Conservation (phyloP, 768 basidiomycete genomes). For the Boletus bicolor region DNA sequence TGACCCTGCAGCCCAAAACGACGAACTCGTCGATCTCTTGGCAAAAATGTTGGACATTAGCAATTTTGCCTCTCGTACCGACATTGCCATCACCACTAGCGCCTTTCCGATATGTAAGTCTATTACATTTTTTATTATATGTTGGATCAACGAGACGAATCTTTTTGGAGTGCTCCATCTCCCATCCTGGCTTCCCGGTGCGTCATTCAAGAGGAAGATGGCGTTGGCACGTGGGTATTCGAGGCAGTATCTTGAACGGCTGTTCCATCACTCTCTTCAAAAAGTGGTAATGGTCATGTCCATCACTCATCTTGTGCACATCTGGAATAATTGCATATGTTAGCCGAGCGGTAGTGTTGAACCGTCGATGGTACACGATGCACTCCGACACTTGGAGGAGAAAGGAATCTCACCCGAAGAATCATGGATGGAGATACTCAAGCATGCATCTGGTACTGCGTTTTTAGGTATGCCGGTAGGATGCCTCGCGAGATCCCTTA, state of each 20-base stretch:
- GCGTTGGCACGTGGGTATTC: neutral
- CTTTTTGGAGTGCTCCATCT: slow-evolving; percentile 1
- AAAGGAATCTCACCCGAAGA: neutral
- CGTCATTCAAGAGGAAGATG: slow-evolving; percentile 13
- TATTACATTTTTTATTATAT: neutral
- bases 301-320: neutral
- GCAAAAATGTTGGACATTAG: neutral
- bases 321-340: neutral
- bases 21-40: neutral
- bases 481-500: neutral
- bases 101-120: slow-evolving; percentile 6
- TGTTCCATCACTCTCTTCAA: slow-evolving; percentile 3
- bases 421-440: slow-evolving; percentile 6
- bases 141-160: neutral
- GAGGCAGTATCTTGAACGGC: slow-evolving; percentile 1
- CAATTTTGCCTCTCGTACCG: neutral
- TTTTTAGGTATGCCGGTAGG: slow-evolving; percentile 6
- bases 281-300: neutral
- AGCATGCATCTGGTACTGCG: slow-evolving; percentile 5
- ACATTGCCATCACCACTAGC: neutral
- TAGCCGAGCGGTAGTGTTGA: neutral
- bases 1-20: neutral
- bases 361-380: slow-evolving; percentile 8
- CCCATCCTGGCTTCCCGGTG: slow-evolving; percentile 14
- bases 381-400: neutral